These are phyloP conservation scores for Cinnamomum chago DNA, from an alignment of 164 flowering plant genomes.

Conservation along the genomic window DNA sequence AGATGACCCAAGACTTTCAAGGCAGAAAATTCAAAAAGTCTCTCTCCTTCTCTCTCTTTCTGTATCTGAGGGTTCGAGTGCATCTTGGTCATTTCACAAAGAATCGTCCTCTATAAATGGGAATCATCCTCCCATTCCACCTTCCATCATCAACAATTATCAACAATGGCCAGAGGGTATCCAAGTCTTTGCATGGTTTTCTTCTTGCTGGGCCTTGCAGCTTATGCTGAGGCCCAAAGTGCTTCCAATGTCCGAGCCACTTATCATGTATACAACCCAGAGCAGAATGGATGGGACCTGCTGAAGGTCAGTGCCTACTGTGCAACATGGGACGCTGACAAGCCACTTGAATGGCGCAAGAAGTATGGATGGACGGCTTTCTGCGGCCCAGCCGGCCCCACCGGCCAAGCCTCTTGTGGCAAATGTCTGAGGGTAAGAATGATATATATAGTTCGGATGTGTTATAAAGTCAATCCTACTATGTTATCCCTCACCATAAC, in stretches of 20 bases:
- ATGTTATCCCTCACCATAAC: too few relatives aligned
- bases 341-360: conserved; percentile 39
- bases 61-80: neutral
- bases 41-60: neutral
- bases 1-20: too few relatives aligned
- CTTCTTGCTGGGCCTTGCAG: neutral
- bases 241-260: conserved; percentile 49
- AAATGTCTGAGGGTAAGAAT: conserved; percentile 36
- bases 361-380: conserved; percentile 49
- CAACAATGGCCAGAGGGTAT: neutral
- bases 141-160: neutral
- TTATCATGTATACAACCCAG: conserved; percentile 41
- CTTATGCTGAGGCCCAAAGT: conserved; percentile 17
- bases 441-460: too few relatives aligned
- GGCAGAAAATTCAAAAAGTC: neutral
- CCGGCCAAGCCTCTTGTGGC: conserved; percentile 38
- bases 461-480: too few relatives aligned
- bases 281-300: conserved; percentile 38
- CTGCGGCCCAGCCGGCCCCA: conserved; percentile 41
- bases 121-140: neutral
- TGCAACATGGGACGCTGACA: conserved; percentile 46
- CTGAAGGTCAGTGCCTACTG: conserved; percentile 36
- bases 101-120: neutral
- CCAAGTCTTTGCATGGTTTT: neutral
- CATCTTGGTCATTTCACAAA: neutral